Base-by-base conservation (phyloP, 345 rosid species). In the Cardamine chenopodiifolia region DNA sequence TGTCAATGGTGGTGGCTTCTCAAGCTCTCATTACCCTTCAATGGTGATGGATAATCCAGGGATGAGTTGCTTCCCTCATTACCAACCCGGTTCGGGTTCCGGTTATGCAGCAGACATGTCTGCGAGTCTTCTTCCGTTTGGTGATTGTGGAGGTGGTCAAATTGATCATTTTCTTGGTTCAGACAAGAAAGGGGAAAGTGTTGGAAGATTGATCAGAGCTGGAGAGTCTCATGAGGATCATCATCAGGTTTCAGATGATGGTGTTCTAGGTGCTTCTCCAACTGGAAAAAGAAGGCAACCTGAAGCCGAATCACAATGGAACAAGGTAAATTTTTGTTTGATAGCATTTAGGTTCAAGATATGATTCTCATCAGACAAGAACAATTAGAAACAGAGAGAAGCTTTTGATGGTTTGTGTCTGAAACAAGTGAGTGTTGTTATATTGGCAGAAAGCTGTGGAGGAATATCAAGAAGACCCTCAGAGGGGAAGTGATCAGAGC, bases 271-370 rank as follows among this genome's bases (percentile, higher is more conserved):
- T 40, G 82, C 83, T 77, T 80, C 93, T 17, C 78, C 88, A 3
- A 70, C 32, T 56, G 87, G 84, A 60, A 88, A 82, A 82, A 85
- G 84, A 75, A 90, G 90, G 65, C 90, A 85, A 79, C 75, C 82
- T 29, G 80, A 69, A 25, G 65, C 83, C 4, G 87, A 85, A 44
- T 73, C 86, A 68, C 82, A 83, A 69, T 73, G 86, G 66, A 79
- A 73, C 56, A 87, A 90, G 96, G 99, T 91, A 78, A 44, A 29
- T 40, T 56, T n/a, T 19, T 53, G 64, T 29, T 82, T 40, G 62
- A 20, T 62, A 45, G 65, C 12, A 26, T 17, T 54, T 70, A 48
- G 56, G 35, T 67, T 48, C 15, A 25, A 39, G 42, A 45, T 45
- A 28, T 63, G 62, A 48, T 32, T 58, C 35, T 59, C 19, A 49